Base-by-base conservation (phyloP, 495 filamentous ascomycete species). In the Penicillium daleae region DNA sequence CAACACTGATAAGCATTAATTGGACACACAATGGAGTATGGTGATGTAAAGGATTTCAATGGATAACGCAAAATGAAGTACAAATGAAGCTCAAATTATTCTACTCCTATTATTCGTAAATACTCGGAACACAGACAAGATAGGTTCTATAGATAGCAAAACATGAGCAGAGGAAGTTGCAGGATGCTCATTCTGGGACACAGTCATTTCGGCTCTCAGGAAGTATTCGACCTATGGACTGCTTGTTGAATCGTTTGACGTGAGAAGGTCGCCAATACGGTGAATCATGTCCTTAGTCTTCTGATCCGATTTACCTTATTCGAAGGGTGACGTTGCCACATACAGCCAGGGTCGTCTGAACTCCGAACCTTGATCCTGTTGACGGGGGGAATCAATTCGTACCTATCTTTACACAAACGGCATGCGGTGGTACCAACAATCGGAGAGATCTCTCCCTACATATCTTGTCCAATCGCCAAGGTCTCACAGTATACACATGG, bases 1-100 rank as follows among this genome's bases (percentile, higher is more conserved):
- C n/a, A 76, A 71, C 54, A 42, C 64, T 15, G 74, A 76, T 66
- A 67, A 71, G 63, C 42, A 74, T 40, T 75, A 62, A 64, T 22
- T n/a, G 37, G 27, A 10, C 17, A 32, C 29, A 7, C 4, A 6
- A 12, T 22, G n/a, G 24, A 21, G n/a, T 4, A 21, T 19, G 4
- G 2, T 19, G 19, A 24, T 21, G 27, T 22, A 35, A n/a, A 54
- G 17, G 17, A 2, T 8, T 15, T 32, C n/a, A 10, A 37, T 35
- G 27, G 46, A 29, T 50, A 17, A 21, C n/a, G 24, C 42, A 17
- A 29, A 29, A 17, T 15, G 24, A 50, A 27, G 10, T 12, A 6
- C 24, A 31, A n/a, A 6, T 15, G 13, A 50, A 27, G 24, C 46
- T 27, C 46, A 17, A 27, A 17, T n/a, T 22, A 49, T 26, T 27